Percentiles rank a stretch among this genome's conserved stretches.
Evolutionary conservation across 164 flowering plant genomes (phyloP).

Genomic region (Pachysandra terminalis): DNA sequence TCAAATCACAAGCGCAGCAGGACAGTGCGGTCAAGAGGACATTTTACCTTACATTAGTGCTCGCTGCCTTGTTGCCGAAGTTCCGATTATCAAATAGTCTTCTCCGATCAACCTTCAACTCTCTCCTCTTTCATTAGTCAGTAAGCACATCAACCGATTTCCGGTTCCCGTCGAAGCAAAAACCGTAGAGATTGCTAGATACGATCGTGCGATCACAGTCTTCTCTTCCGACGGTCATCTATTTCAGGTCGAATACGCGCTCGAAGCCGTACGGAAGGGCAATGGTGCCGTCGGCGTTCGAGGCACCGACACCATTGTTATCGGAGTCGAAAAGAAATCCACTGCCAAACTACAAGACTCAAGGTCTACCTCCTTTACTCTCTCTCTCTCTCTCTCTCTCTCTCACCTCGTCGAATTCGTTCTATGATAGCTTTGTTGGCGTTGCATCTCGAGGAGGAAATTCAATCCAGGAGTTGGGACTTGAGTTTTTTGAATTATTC

Average conservation of each 20-base stretch:
- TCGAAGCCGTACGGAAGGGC: conserved; percentile 97
- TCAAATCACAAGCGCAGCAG: no score
- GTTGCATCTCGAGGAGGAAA: no score
- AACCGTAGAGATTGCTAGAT: conserved; percentile 47
- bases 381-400: conserved; percentile 7
- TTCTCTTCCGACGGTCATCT: conserved; percentile 99
- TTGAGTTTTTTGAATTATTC: no score
- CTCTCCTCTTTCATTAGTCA: no score
- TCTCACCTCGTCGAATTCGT: background rate
- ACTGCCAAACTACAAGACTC: conserved; percentile 90
- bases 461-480: no score
- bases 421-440: background rate
- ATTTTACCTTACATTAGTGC: no score
- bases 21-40: no score
- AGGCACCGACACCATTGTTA: conserved; percentile 83
- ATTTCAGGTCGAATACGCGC: conserved; percentile 96
- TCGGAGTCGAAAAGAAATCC: conserved; percentile 97
- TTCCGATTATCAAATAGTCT: no score
- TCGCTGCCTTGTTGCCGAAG: no score
- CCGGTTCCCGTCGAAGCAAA: background rate
- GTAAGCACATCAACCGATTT: no score
- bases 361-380: conserved; percentile 37
- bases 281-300: conserved; percentile 99
- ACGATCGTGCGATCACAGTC: conserved; percentile 97
- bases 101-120: no score